These are phyloP conservation scores for Dioscorea dumetorum DNA, from an alignment of 106 monocot species.

Conservation along the genomic window DNA sequence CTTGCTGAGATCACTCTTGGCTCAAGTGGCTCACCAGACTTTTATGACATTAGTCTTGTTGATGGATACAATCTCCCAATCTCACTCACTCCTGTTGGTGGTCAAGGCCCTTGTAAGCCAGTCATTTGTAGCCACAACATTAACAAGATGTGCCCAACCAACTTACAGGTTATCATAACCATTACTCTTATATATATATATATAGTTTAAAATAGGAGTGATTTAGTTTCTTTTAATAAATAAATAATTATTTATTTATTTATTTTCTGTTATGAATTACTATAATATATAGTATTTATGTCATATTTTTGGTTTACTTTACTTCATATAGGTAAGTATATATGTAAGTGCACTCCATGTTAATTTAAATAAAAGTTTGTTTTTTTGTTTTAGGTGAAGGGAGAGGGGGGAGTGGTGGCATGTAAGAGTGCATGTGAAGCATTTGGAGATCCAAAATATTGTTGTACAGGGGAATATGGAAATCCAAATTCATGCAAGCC, in stretches of 20 bases:
- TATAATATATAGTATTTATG: too few species aligned
- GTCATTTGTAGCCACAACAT: constrained; percentile 34
- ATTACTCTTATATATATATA: too few species aligned
- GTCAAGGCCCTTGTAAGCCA: constrained; percentile 31
- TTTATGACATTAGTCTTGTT: constrained; percentile 55
- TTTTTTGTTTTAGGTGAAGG: constrained; percentile 61
- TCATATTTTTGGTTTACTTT: too few species aligned
- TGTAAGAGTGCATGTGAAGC: constrained; percentile 80
- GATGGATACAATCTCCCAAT: constrained; percentile 77
- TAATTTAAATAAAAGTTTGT: constrained; percentile 59
- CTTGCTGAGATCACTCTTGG: constrained; percentile 75
- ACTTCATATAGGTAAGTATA: too few species aligned
- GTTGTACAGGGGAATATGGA: constrained; percentile 69
- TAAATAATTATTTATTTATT: too few species aligned
- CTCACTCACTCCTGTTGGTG: constrained; percentile 23
- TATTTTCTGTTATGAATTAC: too few species aligned
- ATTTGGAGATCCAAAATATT: constrained; percentile 63
- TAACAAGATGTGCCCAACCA: too few species aligned
- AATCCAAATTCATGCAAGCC: constrained; percentile 55
- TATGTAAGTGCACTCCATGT: too few species aligned
- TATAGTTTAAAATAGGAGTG: too few species aligned
- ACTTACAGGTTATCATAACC: too few species aligned
- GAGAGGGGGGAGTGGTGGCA: constrained; percentile 36
- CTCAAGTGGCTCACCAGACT: constrained; percentile 25
- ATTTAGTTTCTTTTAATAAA: too few species aligned